Percentiles rank a stretch among this genome's conserved stretches.
Evolutionary conservation across 768 basidiomycete genomes (phyloP).

Genomic region (Suillus brevipes): DNA sequence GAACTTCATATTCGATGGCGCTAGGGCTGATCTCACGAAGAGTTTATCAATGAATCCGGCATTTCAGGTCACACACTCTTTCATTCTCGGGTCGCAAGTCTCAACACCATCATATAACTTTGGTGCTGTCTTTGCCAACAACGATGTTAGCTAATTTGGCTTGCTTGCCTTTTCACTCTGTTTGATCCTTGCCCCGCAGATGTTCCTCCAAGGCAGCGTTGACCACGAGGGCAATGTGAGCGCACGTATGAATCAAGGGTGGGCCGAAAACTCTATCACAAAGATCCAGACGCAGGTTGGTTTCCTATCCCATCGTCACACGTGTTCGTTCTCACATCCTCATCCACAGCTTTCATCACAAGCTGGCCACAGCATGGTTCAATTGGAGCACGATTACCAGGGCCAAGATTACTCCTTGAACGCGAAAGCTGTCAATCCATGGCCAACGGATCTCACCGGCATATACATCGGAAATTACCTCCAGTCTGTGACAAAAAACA

Average conservation of each 20-base stretch:
- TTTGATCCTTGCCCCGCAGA: constrained; percentile 44
- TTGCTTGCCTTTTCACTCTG: constrained; percentile 18
- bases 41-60: constrained; percentile 89
- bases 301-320: background rate
- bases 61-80: constrained; percentile 98
- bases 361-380: constrained; percentile 85
- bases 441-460: constrained; percentile 82
- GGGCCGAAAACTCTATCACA: constrained; percentile 73
- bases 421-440: constrained; percentile 88
- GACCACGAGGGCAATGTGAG: constrained; percentile 93
- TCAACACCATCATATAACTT: constrained; percentile 89
- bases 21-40: constrained; percentile 93
- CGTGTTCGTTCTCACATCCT: constrained; percentile 16
- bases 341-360: constrained; percentile 66
- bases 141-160: constrained; percentile 50
- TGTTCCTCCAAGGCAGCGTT: constrained; percentile 89
- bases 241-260: constrained; percentile 86
- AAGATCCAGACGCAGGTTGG: constrained; percentile 86
- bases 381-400: constrained; percentile 91
- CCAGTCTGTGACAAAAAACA: constrained; percentile 87
- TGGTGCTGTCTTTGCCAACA: constrained; percentile 87
- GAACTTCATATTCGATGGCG: constrained; percentile 97
- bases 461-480: constrained; percentile 91
- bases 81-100: constrained; percentile 86
- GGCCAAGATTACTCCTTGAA: constrained; percentile 87